Conservation (phyloP, 139 green algal genomes). For the Helicosporidium sp. region DNA sequence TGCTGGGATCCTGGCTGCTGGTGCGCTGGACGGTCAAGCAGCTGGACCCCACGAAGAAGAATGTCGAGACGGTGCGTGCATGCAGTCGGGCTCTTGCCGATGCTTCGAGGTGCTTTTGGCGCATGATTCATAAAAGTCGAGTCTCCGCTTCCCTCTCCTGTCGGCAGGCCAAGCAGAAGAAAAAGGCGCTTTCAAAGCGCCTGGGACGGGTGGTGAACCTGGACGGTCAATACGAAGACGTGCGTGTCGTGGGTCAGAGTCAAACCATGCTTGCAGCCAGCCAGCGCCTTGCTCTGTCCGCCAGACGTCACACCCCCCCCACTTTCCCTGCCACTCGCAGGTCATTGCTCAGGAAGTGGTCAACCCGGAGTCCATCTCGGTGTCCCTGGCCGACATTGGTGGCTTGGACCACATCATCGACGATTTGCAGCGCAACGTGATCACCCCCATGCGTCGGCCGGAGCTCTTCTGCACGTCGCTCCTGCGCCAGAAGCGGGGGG, state of each 20-base stretch:
- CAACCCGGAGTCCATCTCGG: slow-evolving; percentile 58
- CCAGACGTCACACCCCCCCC: too few relatives aligned
- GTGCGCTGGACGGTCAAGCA: slow-evolving; percentile 21
- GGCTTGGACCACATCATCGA: slow-evolving; percentile 51
- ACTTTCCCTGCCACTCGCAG: too few relatives aligned
- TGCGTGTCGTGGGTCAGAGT: too few relatives aligned
- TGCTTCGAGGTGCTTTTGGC: too few relatives aligned
- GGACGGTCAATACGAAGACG: slow-evolving; percentile 21
- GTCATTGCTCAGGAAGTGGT: slow-evolving; percentile 60
- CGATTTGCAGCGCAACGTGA: slow-evolving; percentile 40
- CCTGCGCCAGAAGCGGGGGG: slow-evolving; percentile 54
- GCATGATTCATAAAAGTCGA: too few relatives aligned
- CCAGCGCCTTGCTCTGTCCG: too few relatives aligned
- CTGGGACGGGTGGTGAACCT: slow-evolving; percentile 21
- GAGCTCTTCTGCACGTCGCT: slow-evolving; percentile 58
- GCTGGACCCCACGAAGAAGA: slow-evolving; percentile 16
- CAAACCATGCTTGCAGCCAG: too few relatives aligned
- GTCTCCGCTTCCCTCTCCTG: too few relatives aligned
- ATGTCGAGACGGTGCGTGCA: background rate
- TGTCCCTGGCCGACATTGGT: slow-evolving; percentile 56
- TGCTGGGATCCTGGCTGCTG: slow-evolving; percentile 21
- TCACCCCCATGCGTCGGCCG: slow-evolving; percentile 57
- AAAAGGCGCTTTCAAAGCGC: slow-evolving; percentile 19
- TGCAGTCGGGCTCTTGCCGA: too few relatives aligned
- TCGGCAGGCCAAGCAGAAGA: slow-evolving; percentile 7